These are phyloP conservation scores for Ophidiomyces ophidiicola DNA, from an alignment of 2,329 filamentous ascomycete species.

Conservation along the genomic window DNA sequence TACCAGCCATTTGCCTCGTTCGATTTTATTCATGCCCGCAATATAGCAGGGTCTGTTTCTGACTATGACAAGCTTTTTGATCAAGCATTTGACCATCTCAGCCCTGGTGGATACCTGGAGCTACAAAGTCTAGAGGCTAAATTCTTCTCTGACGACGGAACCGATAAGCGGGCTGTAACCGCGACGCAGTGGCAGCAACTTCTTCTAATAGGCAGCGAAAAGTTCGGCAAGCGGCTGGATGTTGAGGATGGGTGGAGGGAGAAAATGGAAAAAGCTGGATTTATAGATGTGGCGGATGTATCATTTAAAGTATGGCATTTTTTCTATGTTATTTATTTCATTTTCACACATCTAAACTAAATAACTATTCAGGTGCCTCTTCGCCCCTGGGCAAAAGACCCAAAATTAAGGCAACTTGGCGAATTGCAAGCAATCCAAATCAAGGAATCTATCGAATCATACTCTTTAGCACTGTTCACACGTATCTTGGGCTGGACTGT, in stretches of 20 bases:
- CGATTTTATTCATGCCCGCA: constrained; percentile 13
- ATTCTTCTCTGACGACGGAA: constrained; percentile 25
- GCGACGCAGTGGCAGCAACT: constrained; percentile 23
- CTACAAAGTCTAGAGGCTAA: constrained; percentile 25
- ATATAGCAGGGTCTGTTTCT: constrained; percentile 12
- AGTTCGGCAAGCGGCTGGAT: constrained; percentile 27
- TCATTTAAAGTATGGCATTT: constrained; percentile 28
- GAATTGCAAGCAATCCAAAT: constrained; percentile 16
- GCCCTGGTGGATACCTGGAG: constrained; percentile 29
- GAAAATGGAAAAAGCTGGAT: constrained; percentile 25
- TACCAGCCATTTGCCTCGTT: constrained; percentile 13
- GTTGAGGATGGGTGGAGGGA: constrained; percentile 22
- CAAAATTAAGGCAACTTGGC: constrained; percentile 15
- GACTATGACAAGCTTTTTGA: constrained; percentile 24
- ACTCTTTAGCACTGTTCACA: constrained; percentile 20
- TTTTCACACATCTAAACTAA: no score
- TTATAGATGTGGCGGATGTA: constrained; percentile 25
- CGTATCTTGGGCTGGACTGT: constrained; percentile 20
- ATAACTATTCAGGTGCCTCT: constrained; percentile 38
- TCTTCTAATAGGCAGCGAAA: constrained; percentile 22
- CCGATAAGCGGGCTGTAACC: constrained; percentile 19
- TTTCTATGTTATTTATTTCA: constrained; percentile 2
- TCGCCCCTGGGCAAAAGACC: constrained; percentile 23
- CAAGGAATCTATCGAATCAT: constrained; percentile 19
- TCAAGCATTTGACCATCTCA: constrained; percentile 25